These are phyloP conservation scores for Limonomyces culmigenus DNA, from an alignment of 1,284 basidiomycete species.

Conservation along the genomic window DNA sequence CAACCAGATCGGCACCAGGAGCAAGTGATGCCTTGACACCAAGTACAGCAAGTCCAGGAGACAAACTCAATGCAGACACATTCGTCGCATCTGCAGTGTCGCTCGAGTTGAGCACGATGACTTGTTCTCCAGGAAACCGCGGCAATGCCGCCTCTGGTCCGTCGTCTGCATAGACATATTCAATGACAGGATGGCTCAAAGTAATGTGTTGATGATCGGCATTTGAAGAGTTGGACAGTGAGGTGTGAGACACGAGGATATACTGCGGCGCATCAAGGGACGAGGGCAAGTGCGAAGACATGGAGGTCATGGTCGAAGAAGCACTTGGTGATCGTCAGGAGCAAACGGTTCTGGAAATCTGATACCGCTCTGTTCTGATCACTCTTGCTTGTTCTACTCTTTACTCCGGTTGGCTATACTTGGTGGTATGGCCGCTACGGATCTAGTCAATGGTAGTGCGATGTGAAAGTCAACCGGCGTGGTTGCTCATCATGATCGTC, in stretches of 20 bases:
- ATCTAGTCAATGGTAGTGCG: too few relatives aligned
- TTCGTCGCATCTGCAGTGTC: constrained; percentile 13
- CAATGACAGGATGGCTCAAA: constrained; percentile 57
- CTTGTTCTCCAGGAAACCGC: constrained; percentile 38
- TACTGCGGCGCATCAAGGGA: constrained; percentile 40
- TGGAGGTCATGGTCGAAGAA: too few relatives aligned
- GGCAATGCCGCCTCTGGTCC: constrained; percentile 43
- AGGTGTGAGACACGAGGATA: constrained; percentile 41
- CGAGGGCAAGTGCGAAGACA: too few relatives aligned
- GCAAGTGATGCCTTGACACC: constrained; percentile 49
- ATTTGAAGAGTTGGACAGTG: constrained; percentile 9
- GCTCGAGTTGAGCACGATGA: constrained; percentile 54
- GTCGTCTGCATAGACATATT: constrained; percentile 70
- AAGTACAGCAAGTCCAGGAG: constrained; percentile 36
- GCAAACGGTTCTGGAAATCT: too few relatives aligned
- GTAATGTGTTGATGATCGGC: constrained; percentile 12
- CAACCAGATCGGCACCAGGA: constrained; percentile 37
- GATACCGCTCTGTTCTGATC: too few relatives aligned
- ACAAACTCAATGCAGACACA: constrained; percentile 42
- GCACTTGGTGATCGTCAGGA: too few relatives aligned
- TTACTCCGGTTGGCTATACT: too few relatives aligned
- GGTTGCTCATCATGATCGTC: too few relatives aligned
- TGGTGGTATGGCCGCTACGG: too few relatives aligned
- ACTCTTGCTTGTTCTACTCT: too few relatives aligned
- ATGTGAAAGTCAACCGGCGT: too few relatives aligned